Evolutionary conservation across 208 protist species (phyloP).

Genomic region (Acanthamoeba triangularis): DNA sequence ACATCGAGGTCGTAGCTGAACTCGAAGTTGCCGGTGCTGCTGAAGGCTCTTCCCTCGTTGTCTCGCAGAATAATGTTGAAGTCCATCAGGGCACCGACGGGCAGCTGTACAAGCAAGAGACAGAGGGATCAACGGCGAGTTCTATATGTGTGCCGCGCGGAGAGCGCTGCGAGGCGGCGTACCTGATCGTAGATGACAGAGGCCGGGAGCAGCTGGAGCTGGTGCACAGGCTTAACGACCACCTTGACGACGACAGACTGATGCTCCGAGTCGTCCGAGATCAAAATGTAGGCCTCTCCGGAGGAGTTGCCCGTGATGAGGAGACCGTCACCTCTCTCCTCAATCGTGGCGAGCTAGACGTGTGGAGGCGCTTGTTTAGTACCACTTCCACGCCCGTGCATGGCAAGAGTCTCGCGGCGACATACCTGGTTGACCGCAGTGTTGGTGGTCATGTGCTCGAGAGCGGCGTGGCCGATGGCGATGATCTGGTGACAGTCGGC

Average conservation of each 20-base stretch:
- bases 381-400: neutral
- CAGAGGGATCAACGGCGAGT: neutral
- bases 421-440: conserved; percentile 33
- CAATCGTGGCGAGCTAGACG: neutral
- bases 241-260: conserved; percentile 75
- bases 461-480: neutral
- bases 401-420: too few species aligned
- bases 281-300: conserved; percentile 46
- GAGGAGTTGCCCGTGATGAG: neutral
- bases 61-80: conserved; percentile 67
- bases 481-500: conserved; percentile 70
- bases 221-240: conserved; percentile 71
- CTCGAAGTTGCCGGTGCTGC: neutral
- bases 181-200: conserved; percentile 53
- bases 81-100: conserved; percentile 52
- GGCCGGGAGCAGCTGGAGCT: conserved; percentile 42
- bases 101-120: conserved; percentile 7
- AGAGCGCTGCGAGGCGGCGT: neutral
- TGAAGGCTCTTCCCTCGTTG: conserved; percentile 59
- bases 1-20: conserved; percentile 51
- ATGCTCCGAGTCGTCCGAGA: conserved; percentile 31
- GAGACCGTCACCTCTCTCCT: neutral
- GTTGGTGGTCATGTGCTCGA: conserved; percentile 45
- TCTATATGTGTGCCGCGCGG: neutral
- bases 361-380: neutral